Base-by-base conservation (phyloP, 257 asterid species). In the Solanum sitiens region DNA sequence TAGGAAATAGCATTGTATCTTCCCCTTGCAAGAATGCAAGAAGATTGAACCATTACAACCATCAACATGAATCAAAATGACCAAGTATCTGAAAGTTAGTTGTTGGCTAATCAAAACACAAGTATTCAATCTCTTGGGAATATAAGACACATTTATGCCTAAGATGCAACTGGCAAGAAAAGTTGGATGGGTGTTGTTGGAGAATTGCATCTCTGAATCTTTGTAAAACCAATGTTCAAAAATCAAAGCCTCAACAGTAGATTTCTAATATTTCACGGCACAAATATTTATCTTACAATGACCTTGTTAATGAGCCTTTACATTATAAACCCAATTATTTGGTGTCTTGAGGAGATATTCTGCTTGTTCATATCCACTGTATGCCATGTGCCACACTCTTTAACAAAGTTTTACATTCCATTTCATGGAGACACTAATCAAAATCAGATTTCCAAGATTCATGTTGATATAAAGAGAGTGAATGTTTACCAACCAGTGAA, bases 401-500 rank as follows among this genome's bases (percentile, higher is more conserved):
- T 12, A 13, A 67, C 44, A 86, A 68, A 70, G 65, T 20, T 25
- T 30, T 27, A 40, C 67, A 16, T 42, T 13, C 68, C 37, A 86
- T 86, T 10, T 44, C 80, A 50, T 47, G 85, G 37, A 16, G 18
- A 80, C 68, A 47, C 30, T 16, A 47, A 47, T 18, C 30, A 47
- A 42, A 80, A 30, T 16, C 16, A 30, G 1, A 2, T 80, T 47
- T 80, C 85, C 40, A 18, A 30, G 23, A 33, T 50, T 40, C 25
- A 12, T 15, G 32, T 21, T 33, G 30, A 25, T 63, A 63, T 13
- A 47, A 86, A 30, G 50, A 65, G 85, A 9, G 6, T 35, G 30
- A 27, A 76, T 40, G 47, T 85, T 56, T 77, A 90, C 98, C 90
- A 87, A 95, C 99, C 99, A 87, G 91, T 88, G 87, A 92, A 97